phyloP scores from a whole-genome alignment of 2,329 filamentous ascomycete genomes.

The Calcarisporium arbuscula region DNA sequence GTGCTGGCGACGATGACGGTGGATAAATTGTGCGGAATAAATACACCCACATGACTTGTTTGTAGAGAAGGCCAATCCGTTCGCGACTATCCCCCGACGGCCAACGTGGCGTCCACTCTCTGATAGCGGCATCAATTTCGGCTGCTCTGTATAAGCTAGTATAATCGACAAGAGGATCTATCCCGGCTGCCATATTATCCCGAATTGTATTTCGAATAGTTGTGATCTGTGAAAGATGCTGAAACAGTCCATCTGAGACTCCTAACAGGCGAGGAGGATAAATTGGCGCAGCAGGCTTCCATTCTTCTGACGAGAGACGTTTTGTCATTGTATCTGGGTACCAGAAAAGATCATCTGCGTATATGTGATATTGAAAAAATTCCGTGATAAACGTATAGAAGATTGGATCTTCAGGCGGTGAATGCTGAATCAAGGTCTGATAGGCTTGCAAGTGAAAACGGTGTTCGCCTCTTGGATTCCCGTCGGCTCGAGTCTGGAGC shows the following conservation, averaged over 20 bases:
- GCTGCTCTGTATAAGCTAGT: conserved; percentile 65
- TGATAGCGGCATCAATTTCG: conserved; percentile 68
- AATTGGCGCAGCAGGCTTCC: conserved; percentile 34
- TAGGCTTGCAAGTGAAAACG: conserved; percentile 74
- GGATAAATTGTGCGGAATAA: conserved; percentile 56
- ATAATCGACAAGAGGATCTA: conserved; percentile 68
- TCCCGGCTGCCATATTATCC: conserved; percentile 51
- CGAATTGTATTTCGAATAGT: conserved; percentile 70
- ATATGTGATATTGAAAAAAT: conserved; percentile 81
- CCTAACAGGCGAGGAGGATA: conserved; percentile 60
- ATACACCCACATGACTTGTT: conserved; percentile 62
- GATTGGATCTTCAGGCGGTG: conserved; percentile 55
- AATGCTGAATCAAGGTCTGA: conserved; percentile 60
- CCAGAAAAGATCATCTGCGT: conserved; percentile 55
- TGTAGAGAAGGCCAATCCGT: conserved; percentile 52
- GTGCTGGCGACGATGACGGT: conserved; percentile 28
- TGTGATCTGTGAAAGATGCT: conserved; percentile 72
- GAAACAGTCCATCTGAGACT: conserved; percentile 75
- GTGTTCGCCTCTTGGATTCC: conserved; percentile 60
- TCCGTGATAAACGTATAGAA: conserved; percentile 62
- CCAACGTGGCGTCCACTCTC: conserved; percentile 65
- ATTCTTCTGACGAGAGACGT: conserved; percentile 36
- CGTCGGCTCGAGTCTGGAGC: conserved; percentile 51
- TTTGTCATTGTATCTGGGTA: conserved; percentile 32
- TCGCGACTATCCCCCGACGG: conserved; percentile 50